Evolutionary conservation across 352 stramenopile genomes (phyloP), one percentile per base, ranked within the genome.

Genomic region (Achlya hypogyna): DNA sequence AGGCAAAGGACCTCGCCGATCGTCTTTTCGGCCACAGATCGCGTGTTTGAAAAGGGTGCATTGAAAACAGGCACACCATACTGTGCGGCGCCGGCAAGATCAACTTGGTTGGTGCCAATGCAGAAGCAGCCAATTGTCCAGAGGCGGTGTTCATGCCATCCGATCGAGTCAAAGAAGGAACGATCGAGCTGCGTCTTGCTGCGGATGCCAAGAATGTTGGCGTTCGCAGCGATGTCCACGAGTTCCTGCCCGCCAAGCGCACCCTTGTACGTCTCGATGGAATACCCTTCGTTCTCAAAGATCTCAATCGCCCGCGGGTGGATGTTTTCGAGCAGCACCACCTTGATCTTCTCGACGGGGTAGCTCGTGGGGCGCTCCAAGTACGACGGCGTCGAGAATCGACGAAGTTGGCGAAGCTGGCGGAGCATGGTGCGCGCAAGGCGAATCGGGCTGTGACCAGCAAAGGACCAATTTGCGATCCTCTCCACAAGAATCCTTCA

Each of bases 321-420:
- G 73, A 92, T 92, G 64, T 92, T 92, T 63, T 92, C 84, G 51
- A 92, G 69, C 47, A 92, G 74, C 40, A 92, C 84, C 34, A 92
- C 84, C 72, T 92, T 92, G 63, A 90, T 77, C 73, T 90, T 89
- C 64, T 89, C 72, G 25, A 91, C 72, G 20, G 83, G 83, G 60
- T 86, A 89, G 51, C 81, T 87, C 71, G 89, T 82, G 10, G 81
- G 79, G 0, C 83, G 83, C n/a, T 77, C 63, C 22, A 91, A 54
- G 65, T 91, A 89, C 53, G 60, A 49, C 10, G 51, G 47, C 58
- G 58, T 51, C 34, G 58, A 42, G 12, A 20, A 42, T 16, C 58
- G 58, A 27, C 35, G 58, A 5, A 31, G 12, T 1, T 5, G 32
- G 16, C 6, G 1, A 27, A 27, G 9, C 29, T 27, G 51, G n/a